A percentile compares a stretch with the other conserved stretches of the same genome.
These are phyloP conservation scores for Agrocybe chaxingu DNA, from an alignment of 768 basidiomycete genomes.

Conservation along the genomic window DNA sequence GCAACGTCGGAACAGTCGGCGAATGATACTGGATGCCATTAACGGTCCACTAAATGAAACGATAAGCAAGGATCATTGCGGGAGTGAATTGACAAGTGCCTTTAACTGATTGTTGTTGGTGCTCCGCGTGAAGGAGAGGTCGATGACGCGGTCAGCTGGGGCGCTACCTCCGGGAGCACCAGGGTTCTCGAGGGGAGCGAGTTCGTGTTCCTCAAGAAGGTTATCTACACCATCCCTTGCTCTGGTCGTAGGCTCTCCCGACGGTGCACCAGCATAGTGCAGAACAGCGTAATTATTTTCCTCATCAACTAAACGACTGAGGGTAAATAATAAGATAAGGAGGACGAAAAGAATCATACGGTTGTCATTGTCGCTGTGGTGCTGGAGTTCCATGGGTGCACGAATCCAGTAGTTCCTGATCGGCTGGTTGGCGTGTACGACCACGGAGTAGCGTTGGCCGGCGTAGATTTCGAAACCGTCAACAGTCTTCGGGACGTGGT, in stretches of 20 bases:
- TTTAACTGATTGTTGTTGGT: slow-evolving; percentile 14
- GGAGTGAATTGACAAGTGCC: slow-evolving; percentile 3
- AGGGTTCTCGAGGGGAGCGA: slow-evolving; percentile 9
- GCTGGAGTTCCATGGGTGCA: slow-evolving; percentile 29
- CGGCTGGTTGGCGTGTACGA: slow-evolving; percentile 38
- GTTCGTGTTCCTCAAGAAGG: slow-evolving; percentile 5
- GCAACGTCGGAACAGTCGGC: slow-evolving; percentile 49
- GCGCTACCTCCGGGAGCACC: slow-evolving; percentile 21
- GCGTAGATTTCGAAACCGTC: slow-evolving; percentile 39
- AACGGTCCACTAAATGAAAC: slow-evolving; percentile 24
- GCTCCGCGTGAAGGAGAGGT: slow-evolving; percentile 16
- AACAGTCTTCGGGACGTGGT: slow-evolving; percentile 27
- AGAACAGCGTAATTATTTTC: slow-evolving; percentile 29
- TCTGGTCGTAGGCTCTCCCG: slow-evolving; percentile 29
- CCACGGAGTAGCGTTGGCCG: slow-evolving; percentile 48
- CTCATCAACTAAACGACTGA: slow-evolving; percentile 14
- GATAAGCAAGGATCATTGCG: slow-evolving; percentile 21
- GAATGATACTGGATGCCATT: slow-evolving; percentile 29
- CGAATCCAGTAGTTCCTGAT: slow-evolving; percentile 48
- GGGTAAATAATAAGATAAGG: not conserved
- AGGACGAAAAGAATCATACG: slow-evolving; percentile 18
- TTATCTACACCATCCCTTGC: slow-evolving; percentile 21
- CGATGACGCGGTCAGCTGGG: slow-evolving; percentile 15
- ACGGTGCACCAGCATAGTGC: slow-evolving; percentile 34
- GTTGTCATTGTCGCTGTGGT: slow-evolving; percentile 26